Conservation (phyloP, 768 basidiomycete genomes). For the Tulasnella sp. region DNA sequence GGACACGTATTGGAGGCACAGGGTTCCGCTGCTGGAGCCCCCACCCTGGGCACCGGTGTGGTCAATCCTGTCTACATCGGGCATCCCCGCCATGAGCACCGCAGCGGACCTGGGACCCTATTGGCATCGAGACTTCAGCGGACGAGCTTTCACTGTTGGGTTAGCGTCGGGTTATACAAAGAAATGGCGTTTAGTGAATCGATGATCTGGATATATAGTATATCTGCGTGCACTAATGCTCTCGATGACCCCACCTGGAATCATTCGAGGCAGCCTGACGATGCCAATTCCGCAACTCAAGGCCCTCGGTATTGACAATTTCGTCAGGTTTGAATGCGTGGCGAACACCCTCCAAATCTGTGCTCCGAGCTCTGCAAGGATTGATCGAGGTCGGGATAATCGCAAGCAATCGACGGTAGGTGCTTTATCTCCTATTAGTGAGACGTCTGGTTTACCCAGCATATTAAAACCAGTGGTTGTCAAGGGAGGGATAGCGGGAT, state of each 20-base stretch:
- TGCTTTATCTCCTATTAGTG: too few relatives aligned
- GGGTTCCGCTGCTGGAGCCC: too few relatives aligned
- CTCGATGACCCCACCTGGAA: conserved; percentile 70
- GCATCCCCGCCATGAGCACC: conserved; percentile 91
- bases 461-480: conserved; percentile 40
- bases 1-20: too few relatives aligned
- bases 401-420: conserved; percentile 52
- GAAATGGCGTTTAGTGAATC: too few relatives aligned
- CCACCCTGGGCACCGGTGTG: too few relatives aligned
- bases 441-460: neutral
- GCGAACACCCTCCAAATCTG: conserved; percentile 73
- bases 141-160: conserved; percentile 40
- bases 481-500: conserved; percentile 83
- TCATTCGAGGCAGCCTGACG: conserved; percentile 80
- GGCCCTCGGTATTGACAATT: conserved; percentile 84
- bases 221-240: conserved; percentile 40
- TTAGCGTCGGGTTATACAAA: too few relatives aligned
- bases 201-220: too few relatives aligned
- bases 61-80: too few relatives aligned
- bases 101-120: conserved; percentile 80
- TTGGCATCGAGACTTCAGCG: conserved; percentile 60
- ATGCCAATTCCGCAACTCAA: conserved; percentile 89
- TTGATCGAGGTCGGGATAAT: conserved; percentile 72
- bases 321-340: conserved; percentile 95
- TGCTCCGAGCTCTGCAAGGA: conserved; percentile 76